These are phyloP conservation scores for Canna indica DNA, from an alignment of 176 grass and related monocot species.

Conservation along the genomic window DNA sequence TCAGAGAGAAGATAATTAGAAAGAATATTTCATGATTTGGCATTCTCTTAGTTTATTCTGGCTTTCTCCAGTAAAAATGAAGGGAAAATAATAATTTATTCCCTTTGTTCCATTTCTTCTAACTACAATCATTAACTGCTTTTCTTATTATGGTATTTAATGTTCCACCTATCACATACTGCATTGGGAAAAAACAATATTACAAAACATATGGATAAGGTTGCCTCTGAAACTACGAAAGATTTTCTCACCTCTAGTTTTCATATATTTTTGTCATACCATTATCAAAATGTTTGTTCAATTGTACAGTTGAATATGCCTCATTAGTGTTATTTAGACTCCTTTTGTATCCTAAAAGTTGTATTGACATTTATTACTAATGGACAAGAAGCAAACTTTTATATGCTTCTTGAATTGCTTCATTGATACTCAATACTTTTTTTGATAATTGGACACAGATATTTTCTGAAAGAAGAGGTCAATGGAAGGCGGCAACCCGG, in stretches of 20 bases:
- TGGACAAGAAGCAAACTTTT: not conserved
- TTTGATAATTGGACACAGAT: constrained; percentile 38
- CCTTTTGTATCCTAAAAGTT: not conserved
- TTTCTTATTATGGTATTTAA: no score
- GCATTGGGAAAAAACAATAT: no score
- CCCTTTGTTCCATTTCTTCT: no score
- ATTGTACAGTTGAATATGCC: not conserved
- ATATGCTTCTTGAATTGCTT: not conserved
- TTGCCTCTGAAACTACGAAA: no score
- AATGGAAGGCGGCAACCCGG: constrained; percentile 81
- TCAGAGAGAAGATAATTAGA: not conserved
- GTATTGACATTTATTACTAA: not conserved
- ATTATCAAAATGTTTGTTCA: not conserved
- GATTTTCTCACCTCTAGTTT: not conserved
- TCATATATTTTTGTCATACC: not conserved
- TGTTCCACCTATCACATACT: no score
- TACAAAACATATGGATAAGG: no score
- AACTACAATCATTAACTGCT: no score
- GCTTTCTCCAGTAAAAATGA: not conserved
- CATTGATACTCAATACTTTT: not conserved
- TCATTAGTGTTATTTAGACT: not conserved
- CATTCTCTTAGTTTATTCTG: not conserved
- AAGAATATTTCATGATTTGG: not conserved
- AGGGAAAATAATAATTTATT: no score
- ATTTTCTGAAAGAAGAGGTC: constrained; percentile 91